Evolutionary conservation across 1,284 basidiomycete genomes (phyloP).

Genomic region (Anthracocystis panici-leucophaei): DNA sequence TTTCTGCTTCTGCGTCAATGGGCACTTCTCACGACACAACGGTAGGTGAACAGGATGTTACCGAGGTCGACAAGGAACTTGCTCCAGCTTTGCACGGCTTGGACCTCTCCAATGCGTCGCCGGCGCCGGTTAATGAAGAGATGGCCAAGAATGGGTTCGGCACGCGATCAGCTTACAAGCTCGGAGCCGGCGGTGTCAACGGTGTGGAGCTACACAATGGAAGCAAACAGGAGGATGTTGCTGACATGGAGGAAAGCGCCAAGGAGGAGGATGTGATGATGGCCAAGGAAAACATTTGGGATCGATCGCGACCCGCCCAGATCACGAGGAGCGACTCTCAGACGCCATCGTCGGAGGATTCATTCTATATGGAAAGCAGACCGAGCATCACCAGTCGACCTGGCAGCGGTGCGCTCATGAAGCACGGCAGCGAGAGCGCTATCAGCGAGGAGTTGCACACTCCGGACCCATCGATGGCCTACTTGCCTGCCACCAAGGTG

Average conservation of each 20-base stretch:
- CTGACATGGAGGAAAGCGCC: not conserved
- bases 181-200: slow-evolving; percentile 1
- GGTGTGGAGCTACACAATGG: not conserved
- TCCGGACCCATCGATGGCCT: slow-evolving; percentile 35
- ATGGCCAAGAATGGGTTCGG: slow-evolving; percentile 52
- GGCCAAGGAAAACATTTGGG: slow-evolving; percentile 14
- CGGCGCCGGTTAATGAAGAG: slow-evolving; percentile 33
- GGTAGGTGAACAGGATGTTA: not conserved
- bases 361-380: slow-evolving; percentile 37
- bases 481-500: slow-evolving; percentile 25
- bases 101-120: slow-evolving; percentile 33
- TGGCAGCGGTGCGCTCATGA: slow-evolving; percentile 39
- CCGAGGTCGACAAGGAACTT: slow-evolving; percentile 2
- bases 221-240: not conserved
- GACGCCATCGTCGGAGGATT: slow-evolving; percentile 48
- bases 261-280: slow-evolving; percentile 4
- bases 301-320: slow-evolving; percentile 15
- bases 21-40: not conserved
- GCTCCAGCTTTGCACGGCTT: slow-evolving; percentile 9
- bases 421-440: slow-evolving; percentile 50
- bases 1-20: not conserved
- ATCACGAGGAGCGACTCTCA: slow-evolving; percentile 37
- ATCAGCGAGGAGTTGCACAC: slow-evolving; percentile 50
- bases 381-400: slow-evolving; percentile 32
- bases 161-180: slow-evolving; percentile 40